Percentiles rank a stretch among this genome's conserved stretches.
Evolutionary conservation across 1,139 yeast genomes (phyloP).

Genomic region (Pneumocystis murina): DNA sequence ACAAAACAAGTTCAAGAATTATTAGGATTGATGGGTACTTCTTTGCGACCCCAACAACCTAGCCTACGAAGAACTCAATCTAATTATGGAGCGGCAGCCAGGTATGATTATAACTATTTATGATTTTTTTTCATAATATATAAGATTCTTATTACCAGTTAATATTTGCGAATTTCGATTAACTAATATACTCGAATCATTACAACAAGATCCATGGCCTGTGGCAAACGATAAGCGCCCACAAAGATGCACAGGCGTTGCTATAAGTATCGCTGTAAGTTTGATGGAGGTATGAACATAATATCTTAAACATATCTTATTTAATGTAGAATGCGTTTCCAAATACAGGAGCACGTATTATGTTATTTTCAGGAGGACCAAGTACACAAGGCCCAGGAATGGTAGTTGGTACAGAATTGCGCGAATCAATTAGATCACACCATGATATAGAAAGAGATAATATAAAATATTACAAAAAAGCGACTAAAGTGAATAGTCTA

Average conservation of each 20-base stretch:
- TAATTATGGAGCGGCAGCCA: conserved; percentile 15
- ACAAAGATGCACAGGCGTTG: conserved; percentile 85
- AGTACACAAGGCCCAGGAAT: conserved; percentile 91
- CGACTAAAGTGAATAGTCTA: conserved; percentile 34
- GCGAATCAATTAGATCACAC: conserved; percentile 94
- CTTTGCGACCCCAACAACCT: conserved; percentile 25
- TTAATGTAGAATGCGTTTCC: conserved; percentile 46
- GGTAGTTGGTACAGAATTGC: conserved; percentile 79
- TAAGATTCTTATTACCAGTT: conserved; percentile 72
- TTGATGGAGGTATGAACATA: conserved; percentile 37
- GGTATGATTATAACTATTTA: conserved; percentile 3
- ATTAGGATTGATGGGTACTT: conserved; percentile 38
- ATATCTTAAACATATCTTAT: not conserved
- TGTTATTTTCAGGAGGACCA: conserved; percentile 89
- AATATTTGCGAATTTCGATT: conserved; percentile 79
- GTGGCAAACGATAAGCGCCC: conserved; percentile 80
- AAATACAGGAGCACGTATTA: conserved; percentile 78
- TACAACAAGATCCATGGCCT: conserved; percentile 83
- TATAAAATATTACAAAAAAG: conserved; percentile 86
- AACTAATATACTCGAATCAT: conserved; percentile 62
- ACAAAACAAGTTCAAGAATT: conserved; percentile 61
- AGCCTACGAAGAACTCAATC: conserved; percentile 19
- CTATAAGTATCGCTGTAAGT: conserved; percentile 70
- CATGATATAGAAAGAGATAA: conserved; percentile 82
- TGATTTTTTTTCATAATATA: conserved; percentile 28